Base-by-base conservation (phyloP, 257 asterid genomes). In the Gentiana straminea region DNA sequence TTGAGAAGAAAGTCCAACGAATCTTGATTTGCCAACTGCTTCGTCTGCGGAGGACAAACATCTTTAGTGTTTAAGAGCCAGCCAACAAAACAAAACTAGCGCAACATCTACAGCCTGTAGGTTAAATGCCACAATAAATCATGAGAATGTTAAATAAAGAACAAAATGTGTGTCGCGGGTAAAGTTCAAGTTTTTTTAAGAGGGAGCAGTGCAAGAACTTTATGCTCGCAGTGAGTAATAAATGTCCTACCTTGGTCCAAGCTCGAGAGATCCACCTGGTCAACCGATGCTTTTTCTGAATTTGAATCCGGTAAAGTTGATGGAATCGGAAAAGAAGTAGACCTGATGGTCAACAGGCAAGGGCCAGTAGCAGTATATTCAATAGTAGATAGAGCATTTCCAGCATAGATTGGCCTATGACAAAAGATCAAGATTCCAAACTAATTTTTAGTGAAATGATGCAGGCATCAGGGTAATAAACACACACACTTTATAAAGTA, bases 381-480 rank as follows among this genome's bases (percentile, higher is more conserved):
- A 36, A 91, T 92, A 13, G 95, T 88, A 71, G 84, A 76, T 60
- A 91, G 94, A 63, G 98, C 97, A 78, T 91, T 91, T 45, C 97
- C 97, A 64, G 98, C 98, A 78, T 91, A 91, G 61, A 83, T 83
- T 49, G 98, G 97, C 76, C 98, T 88, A 83, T 24, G 24, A 56
- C 71, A 81, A 50, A 65, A 37, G 64, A 60, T 72, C 68, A 60
- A 72, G 59, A 55, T 15, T 35, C n/a, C 54, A 13, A 1, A 12
- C 48, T 47, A 11, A 35, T 24, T 64, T 44, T 52, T 39, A 36
- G 64, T 6, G 38, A n/a, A 33, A 33, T 10, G 15, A 65, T 41
- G 10, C 11, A 10, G 39, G 33, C 49, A 35, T 49, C 7, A 12
- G 48, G 3, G 37, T 8, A 39, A 63, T 3, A 13, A 41, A 15